These are phyloP conservation scores for Sparassis latifolia DNA, from an alignment of 1,284 basidiomycete genomes.

Conservation along the genomic window DNA sequence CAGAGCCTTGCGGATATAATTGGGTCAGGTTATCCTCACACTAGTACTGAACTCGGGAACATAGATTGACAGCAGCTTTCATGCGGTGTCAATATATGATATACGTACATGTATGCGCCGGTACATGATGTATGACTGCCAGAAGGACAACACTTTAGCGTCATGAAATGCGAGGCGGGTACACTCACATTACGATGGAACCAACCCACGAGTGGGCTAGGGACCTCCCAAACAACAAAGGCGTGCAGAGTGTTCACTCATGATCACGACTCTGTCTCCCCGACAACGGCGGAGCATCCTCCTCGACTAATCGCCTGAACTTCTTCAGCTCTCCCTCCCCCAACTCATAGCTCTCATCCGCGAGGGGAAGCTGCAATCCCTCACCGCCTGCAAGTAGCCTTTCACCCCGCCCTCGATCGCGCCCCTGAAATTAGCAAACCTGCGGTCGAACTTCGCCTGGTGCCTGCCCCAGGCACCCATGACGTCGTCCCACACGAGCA, in stretches of 20 bases:
- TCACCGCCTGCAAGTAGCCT: constrained; percentile 72
- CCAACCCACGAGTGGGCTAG: too few species aligned
- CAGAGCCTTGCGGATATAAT: too few species aligned
- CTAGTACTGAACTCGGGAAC: too few species aligned
- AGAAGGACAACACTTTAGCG: too few species aligned
- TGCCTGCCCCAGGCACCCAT: constrained; percentile 76
- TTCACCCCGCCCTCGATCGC: constrained; percentile 61
- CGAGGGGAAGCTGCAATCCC: constrained; percentile 69
- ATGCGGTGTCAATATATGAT: too few species aligned
- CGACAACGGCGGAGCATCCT: neutral
- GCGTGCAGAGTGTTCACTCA: neutral
- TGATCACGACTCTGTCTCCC: neutral
- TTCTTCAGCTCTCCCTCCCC: constrained; percentile 65
- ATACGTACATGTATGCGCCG: too few species aligned
- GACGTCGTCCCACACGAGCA: constrained; percentile 91
- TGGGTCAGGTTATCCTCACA: too few species aligned
- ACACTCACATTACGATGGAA: too few species aligned
- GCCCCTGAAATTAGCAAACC: constrained; percentile 67
- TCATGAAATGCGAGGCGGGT: too few species aligned
- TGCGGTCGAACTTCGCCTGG: constrained; percentile 82
- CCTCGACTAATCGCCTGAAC: constrained; percentile 39
- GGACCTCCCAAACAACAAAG: neutral
- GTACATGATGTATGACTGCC: too few species aligned
- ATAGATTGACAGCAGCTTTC: too few species aligned
- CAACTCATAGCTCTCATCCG: constrained; percentile 79